Base-by-base conservation (phyloP, 352 stramenopile genomes). In the Phytopythium montanum region DNA sequence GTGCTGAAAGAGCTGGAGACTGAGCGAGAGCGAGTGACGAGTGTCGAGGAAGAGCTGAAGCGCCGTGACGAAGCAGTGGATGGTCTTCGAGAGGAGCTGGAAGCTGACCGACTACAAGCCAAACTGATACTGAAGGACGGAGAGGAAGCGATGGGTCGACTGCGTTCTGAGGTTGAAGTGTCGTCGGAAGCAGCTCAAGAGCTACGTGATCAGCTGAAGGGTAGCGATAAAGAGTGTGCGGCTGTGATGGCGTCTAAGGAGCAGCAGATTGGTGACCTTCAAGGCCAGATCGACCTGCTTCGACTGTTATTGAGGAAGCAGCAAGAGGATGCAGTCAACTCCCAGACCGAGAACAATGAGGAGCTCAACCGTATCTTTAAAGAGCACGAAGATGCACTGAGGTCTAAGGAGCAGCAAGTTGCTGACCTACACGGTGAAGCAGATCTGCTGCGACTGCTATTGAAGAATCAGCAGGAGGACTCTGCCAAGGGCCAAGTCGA, bases 1-100 rank as follows among this genome's bases (percentile, higher is more conserved):
- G 12, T 68, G 16, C 50, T 51, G 21, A 59, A 64, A 16, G 54
- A 58, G 18, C 39, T 71, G 19, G 55, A 53, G 7, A 39, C 41
- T 0, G 26, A 39, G 2, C 44, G 64, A 28, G 38, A 26, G 0
- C 54, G 48, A 6, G 12, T 64, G 0, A 39, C 38, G 6, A 38
- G 60, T 5, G 33, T 61, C 2, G 56, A 33, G 13, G 19, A 45
- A 2, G 45, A 65, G 29, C 48, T 71, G 7, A 42, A 45, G 1
- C 28, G 54, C 1, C 44, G 67, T 2, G 60, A 57, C 0, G 54
- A 57, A 26, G 54, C 61, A 10, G 44, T 62, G 13, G 3, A 8
- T n/a, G n/a, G 21, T 14, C 19, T 62, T 21, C 18, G 52, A 13
- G 1, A 8, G 2, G 42, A 60, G 12, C 41, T 68, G 10, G 25